Evolutionary conservation across 371 early-diverging fungal species (phyloP).

Genomic region (Zopfochytrium polystomum): DNA sequence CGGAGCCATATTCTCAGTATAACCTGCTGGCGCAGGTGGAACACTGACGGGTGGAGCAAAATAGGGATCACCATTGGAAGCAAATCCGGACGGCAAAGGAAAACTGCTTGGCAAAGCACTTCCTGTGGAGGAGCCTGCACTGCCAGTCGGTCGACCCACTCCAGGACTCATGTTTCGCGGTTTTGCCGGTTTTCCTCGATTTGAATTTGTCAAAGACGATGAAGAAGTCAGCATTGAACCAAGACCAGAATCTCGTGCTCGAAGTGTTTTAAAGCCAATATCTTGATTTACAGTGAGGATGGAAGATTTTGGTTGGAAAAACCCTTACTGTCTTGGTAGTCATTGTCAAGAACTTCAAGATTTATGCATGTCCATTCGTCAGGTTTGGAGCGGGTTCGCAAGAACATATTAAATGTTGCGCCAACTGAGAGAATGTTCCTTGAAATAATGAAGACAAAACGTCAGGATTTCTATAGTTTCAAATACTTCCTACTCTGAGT

Average conservation of each 20-base stretch:
- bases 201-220: too few species aligned
- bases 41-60: constrained; percentile 54
- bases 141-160: not conserved
- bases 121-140: too few species aligned
- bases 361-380: constrained; percentile 50
- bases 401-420: constrained; percentile 50
- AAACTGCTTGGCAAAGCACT: constrained; percentile 13
- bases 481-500: constrained; percentile 30
- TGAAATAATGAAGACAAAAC: not conserved
- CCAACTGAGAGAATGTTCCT: constrained; percentile 38
- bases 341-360: constrained; percentile 54
- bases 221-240: constrained; percentile 7
- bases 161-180: constrained; percentile 3
- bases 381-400: constrained; percentile 34
- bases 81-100: constrained; percentile 47
- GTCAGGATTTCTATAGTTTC: not conserved
- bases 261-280: not conserved
- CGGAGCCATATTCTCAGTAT: constrained; percentile 41
- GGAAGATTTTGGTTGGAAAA: not conserved
- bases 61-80: constrained; percentile 45
- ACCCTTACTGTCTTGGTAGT: constrained; percentile 47
- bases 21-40: constrained; percentile 51
- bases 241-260: not conserved
- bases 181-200: too few species aligned
- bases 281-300: not conserved